Conservation (phyloP, 805 yeast species). For the Sugiyamaella smithiae region DNA sequence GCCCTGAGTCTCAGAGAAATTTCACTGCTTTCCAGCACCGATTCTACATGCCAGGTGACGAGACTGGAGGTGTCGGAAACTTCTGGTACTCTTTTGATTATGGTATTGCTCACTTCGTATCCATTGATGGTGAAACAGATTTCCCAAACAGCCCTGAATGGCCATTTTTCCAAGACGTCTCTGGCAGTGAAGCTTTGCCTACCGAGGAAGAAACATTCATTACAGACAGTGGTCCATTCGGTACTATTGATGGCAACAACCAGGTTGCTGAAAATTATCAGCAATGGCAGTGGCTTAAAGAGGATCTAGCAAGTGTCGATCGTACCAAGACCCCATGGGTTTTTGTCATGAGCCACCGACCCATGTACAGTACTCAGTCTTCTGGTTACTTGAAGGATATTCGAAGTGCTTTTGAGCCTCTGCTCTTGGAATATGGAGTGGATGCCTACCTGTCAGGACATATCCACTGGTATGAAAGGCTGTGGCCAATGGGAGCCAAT, state of each 20-base stretch:
- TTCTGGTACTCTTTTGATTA: constrained; percentile 30
- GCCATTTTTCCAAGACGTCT: constrained; percentile 18
- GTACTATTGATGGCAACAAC: constrained; percentile 11
- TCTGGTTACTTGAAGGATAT: constrained; percentile 17
- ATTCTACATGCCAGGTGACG: constrained; percentile 28
- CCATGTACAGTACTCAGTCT: constrained; percentile 26
- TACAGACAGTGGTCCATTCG: constrained; percentile 22
- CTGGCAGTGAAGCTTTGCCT: constrained; percentile 16
- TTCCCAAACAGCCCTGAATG: constrained; percentile 19
- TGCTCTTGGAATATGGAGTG: constrained; percentile 20
- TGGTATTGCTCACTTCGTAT: constrained; percentile 28
- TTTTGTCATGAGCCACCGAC: constrained; percentile 23
- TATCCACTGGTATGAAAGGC: constrained; percentile 23
- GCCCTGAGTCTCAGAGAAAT: constrained; percentile 26
- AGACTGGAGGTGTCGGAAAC: constrained; percentile 25
- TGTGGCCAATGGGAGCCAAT: constrained; percentile 18
- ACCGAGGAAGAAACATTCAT: constrained; percentile 16
- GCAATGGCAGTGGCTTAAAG: constrained; percentile 28
- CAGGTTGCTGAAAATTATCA: constrained; percentile 17
- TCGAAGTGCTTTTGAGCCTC: constrained; percentile 23
- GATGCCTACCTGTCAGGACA: constrained; percentile 25
- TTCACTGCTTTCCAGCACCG: constrained; percentile 29
- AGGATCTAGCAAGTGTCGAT: constrained; percentile 26
- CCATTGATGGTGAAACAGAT: constrained; percentile 27
- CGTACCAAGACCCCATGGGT: constrained; percentile 26